Percentiles rank a stretch among this genome's conserved stretches.
These are phyloP conservation scores for Umbelopsis sp. DNA, from an alignment of 371 early-diverging fungal genomes.

Conservation along the genomic window DNA sequence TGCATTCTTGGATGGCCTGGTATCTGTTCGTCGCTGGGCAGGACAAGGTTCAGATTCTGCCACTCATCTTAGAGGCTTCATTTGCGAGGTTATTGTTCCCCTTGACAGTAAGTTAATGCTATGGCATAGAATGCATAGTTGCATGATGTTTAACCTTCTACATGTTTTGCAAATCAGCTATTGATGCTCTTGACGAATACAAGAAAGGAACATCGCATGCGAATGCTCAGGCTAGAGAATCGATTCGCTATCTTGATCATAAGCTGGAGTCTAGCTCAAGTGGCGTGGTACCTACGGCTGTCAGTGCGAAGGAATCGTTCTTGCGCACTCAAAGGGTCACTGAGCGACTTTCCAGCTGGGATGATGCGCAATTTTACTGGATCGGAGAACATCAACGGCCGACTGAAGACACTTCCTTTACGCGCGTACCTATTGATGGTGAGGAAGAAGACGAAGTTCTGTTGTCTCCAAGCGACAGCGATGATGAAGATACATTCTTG, in stretches of 20 bases:
- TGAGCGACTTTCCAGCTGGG: slow-evolving; percentile 56
- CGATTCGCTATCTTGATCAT: slow-evolving; percentile 79
- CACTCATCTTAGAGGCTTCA: slow-evolving; percentile 29
- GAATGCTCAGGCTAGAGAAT: slow-evolving; percentile 72
- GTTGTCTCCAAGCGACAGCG: background rate
- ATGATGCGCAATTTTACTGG: slow-evolving; percentile 52
- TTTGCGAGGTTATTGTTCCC: slow-evolving; percentile 63
- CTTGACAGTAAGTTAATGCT: slow-evolving; percentile 47
- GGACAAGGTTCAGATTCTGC: slow-evolving; percentile 38
- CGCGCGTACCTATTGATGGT: slow-evolving; percentile 17
- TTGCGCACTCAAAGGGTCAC: slow-evolving; percentile 50
- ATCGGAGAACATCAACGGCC: slow-evolving; percentile 44
- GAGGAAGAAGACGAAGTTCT: slow-evolving; percentile 22
- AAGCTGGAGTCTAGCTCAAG: slow-evolving; percentile 30
- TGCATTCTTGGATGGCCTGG: slow-evolving; percentile 52
- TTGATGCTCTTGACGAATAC: slow-evolving; percentile 69
- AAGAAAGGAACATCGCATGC: slow-evolving; percentile 70
- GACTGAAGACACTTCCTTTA: slow-evolving; percentile 12
- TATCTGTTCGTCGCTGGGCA: slow-evolving; percentile 59
- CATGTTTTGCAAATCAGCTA: slow-evolving; percentile 35
- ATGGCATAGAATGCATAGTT: background rate
- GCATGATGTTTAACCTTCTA: background rate
- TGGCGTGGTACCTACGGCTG: slow-evolving; percentile 7
- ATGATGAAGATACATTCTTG: slow-evolving; percentile 4
- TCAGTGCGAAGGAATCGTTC: slow-evolving; percentile 28